Base-by-base conservation (phyloP, 441 rosid species). In the Gossypium davidsonii region DNA sequence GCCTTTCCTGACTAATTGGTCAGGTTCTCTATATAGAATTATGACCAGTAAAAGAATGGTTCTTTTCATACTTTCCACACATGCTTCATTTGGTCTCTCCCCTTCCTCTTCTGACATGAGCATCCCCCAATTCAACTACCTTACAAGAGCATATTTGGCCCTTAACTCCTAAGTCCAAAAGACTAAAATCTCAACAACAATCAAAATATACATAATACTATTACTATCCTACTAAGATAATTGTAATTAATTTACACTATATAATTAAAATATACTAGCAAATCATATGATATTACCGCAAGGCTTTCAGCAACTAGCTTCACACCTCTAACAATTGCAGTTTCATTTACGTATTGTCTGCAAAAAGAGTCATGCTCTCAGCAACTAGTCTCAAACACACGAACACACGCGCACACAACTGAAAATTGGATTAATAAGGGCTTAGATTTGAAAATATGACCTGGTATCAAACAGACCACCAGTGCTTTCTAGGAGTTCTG, bases 281-380 rank as follows among this genome's bases (percentile, higher is more conserved):
- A 55, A 73, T 71, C 26, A 46, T 69, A 63, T 73, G 74, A 75
- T 56, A 85, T 86, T 89, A 95, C 99, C 79, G 89, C 97, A 82
- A 95, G 85, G 82, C 97, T 90, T 85, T 95, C 98, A 65, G 98
- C 95, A 74, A 95, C 93, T 73, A 93, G 83, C 79, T 91, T 93
- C 79, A 91, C 86, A 70, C 92, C 88, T 80, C 81, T 91, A 76
- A 83, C 78, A 67, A 95, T 74, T 67, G 95, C 85, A 68, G 83
- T 76, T 80, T 92, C 96, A 77, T 80, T 84, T 58, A 91, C 87
- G 75, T 83, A 84, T 73, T 83, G 82, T 81, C 99, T 93, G 86
- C 79, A 82, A 52, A 71, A 73, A 61, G 34, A 58, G 11, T 39
- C 17, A 62, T 58, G 9, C 64, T 71, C 62, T 79, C 81, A 71